A percentile compares a stretch with the other conserved stretches of the same genome.
Conservation (phyloP, 768 basidiomycete genomes). For the Rhodocollybia butyracea region DNA sequence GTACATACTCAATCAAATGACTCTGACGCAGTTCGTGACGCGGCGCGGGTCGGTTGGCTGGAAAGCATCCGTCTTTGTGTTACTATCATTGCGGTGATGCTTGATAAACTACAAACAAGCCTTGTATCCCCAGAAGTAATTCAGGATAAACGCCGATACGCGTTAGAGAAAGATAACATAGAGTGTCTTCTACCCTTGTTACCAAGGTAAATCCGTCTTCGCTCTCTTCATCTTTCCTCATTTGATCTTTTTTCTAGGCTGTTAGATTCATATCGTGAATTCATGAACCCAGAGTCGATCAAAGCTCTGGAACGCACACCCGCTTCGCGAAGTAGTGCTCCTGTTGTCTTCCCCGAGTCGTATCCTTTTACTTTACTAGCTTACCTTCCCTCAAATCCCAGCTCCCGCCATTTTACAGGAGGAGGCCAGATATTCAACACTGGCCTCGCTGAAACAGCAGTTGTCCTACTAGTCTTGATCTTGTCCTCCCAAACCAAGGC, state of each 20-base stretch:
- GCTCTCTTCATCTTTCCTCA: background rate
- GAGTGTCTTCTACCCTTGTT: slow-evolving; percentile 81
- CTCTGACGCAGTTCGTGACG: slow-evolving; percentile 61
- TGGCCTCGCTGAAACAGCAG: slow-evolving; percentile 79
- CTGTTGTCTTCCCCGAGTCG: slow-evolving; percentile 89
- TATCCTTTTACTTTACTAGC: slow-evolving; percentile 88
- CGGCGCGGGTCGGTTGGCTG: slow-evolving; percentile 81
- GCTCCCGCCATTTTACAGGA: slow-evolving; percentile 37
- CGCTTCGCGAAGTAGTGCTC: slow-evolving; percentile 55
- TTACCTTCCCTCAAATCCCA: slow-evolving; percentile 50
- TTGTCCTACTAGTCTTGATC: slow-evolving; percentile 79
- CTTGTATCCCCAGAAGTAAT: slow-evolving; percentile 64
- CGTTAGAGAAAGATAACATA: slow-evolving; percentile 89
- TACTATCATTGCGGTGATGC: slow-evolving; percentile 83
- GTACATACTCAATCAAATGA: slow-evolving; percentile 61
- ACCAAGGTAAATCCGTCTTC: slow-evolving; percentile 58
- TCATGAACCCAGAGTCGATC: slow-evolving; percentile 63
- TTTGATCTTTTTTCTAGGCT: slow-evolving; percentile 43
- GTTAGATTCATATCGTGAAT: slow-evolving; percentile 84
- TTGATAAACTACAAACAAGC: slow-evolving; percentile 85
- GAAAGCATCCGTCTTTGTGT: slow-evolving; percentile 89
- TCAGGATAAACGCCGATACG: slow-evolving; percentile 56
- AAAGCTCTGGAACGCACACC: slow-evolving; percentile 69
- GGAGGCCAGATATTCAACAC: slow-evolving; percentile 61
- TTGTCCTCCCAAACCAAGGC: slow-evolving; percentile 77